Percentiles rank a stretch among this genome's conserved stretches.
Conservation (phyloP, 352 stramenopile species). For the Globisporangium irregulare region DNA sequence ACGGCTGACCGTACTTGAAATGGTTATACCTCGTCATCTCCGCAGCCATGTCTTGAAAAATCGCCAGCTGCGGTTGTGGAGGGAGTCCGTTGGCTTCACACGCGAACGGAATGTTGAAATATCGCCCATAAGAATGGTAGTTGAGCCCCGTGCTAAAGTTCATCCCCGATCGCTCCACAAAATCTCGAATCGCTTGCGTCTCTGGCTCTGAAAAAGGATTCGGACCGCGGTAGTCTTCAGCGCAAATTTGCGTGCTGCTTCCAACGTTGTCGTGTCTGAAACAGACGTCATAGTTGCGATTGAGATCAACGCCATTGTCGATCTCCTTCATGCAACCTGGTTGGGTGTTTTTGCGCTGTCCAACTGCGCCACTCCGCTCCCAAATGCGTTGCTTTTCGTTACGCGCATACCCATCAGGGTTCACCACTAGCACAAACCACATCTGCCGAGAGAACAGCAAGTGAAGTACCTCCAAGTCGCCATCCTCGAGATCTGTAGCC, state of each 20-base stretch:
- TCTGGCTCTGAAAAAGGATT: conserved; percentile 80
- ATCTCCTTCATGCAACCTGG: conserved; percentile 28
- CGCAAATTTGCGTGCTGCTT: conserved; percentile 63
- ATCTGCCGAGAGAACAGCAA: conserved; percentile 68
- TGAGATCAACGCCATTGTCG: conserved; percentile 72
- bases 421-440: conserved; percentile 84
- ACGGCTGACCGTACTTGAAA: conserved; percentile 75
- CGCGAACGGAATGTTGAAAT: conserved; percentile 82
- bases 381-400: conserved; percentile 68
- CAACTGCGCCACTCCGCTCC: conserved; percentile 30
- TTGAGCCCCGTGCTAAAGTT: conserved; percentile 71
- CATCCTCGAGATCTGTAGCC: conserved; percentile 50
- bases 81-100: conserved; percentile 63
- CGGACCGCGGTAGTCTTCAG: conserved; percentile 70
- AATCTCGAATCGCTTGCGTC: conserved; percentile 61
- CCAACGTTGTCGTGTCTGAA: conserved; percentile 60
- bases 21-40: conserved; percentile 78
- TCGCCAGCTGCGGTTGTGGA: conserved; percentile 21
- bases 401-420: conserved; percentile 77
- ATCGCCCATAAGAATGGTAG: conserved; percentile 84
- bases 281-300: conserved; percentile 85
- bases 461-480: conserved; percentile 45
- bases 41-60: conserved; percentile 51
- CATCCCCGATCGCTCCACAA: conserved; percentile 50
- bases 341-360: conserved; percentile 71